Percentiles rank a stretch among this genome's conserved stretches.
Evolutionary conservation across 257 asterid genomes (phyloP).

Genomic region (Petrea volubilis): DNA sequence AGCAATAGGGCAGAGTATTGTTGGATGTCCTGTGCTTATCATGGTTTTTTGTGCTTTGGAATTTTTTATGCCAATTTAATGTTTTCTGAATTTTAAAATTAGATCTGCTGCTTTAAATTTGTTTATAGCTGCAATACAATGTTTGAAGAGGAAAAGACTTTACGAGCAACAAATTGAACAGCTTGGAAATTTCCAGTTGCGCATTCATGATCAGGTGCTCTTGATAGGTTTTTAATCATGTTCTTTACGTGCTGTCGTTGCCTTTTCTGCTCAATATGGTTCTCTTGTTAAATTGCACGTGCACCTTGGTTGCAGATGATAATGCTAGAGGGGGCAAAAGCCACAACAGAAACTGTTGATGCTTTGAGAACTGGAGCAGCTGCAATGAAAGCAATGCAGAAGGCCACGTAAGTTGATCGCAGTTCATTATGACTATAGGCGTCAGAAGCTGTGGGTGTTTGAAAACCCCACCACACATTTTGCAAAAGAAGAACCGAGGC

Average conservation of each 20-base stretch:
- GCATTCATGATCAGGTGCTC: constrained; percentile 71
- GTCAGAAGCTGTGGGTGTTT: constrained; percentile 22
- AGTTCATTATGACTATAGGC: not conserved
- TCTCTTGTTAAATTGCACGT: not conserved
- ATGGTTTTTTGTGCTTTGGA: not conserved
- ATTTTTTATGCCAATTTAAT: not conserved
- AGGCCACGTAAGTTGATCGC: constrained; percentile 51
- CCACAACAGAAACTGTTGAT: constrained; percentile 75
- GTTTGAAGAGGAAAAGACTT: constrained; percentile 71
- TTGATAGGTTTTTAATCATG: not conserved
- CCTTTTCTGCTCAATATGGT: not conserved
- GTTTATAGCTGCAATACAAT: constrained; percentile 67
- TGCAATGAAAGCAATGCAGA: constrained; percentile 78
- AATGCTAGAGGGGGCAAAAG: constrained; percentile 76
- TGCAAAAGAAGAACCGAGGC: not conserved
- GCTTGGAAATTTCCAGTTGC: constrained; percentile 71
- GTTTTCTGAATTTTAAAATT: not conserved
- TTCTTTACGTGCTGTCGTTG: not conserved
- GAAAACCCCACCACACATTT: not conserved
- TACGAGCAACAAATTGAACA: constrained; percentile 72
- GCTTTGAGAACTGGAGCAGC: constrained; percentile 79
- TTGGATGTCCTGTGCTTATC: not conserved
- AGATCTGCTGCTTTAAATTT: not conserved
- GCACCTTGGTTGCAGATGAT: constrained; percentile 49
- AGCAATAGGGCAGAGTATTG: not conserved